These are phyloP conservation scores for Crithidia expoeki DNA, from an alignment of 208 protist species.

Conservation along the genomic window DNA sequence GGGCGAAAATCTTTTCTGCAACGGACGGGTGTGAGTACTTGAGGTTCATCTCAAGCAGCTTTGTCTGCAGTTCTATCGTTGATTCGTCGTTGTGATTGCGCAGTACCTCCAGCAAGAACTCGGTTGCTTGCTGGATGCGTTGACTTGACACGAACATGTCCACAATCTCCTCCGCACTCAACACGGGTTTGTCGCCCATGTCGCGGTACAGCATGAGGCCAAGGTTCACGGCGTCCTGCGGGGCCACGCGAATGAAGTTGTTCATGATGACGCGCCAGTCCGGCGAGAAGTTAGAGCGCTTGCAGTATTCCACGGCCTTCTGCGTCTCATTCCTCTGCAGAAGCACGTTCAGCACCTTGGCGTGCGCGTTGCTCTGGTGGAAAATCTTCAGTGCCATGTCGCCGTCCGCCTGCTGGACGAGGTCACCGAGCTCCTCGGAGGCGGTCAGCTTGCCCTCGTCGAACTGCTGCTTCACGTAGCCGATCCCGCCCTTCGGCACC, in stretches of 20 bases:
- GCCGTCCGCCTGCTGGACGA: conserved; percentile 84
- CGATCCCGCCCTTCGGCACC: conserved; percentile 86
- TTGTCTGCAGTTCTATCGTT: conserved; percentile 97
- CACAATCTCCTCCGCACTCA: conserved; percentile 91
- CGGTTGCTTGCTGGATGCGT: conserved; percentile 96
- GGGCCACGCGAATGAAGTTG: conserved; percentile 91
- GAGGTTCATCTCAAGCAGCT: conserved; percentile 99
- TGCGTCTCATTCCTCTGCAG: conserved; percentile 96
- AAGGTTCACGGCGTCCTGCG: conserved; percentile 93
- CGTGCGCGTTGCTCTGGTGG: conserved; percentile 89
- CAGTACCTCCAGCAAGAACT: conserved; percentile 98
- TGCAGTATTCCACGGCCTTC: conserved; percentile 98
- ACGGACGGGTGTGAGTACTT: conserved; percentile 96
- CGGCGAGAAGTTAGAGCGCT: conserved; percentile 95
- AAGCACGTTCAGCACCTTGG: conserved; percentile 96
- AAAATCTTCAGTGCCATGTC: conserved; percentile 99
- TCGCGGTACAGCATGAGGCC: conserved; percentile 93
- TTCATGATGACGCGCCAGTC: conserved; percentile 96
- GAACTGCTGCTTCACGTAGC: conserved; percentile 98
- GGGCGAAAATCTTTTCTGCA: conserved; percentile 98
- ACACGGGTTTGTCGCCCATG: conserved; percentile 67
- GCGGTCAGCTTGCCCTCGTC: conserved; percentile 98
- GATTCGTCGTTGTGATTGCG: conserved; percentile 91
- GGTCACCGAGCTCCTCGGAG: conserved; percentile 98
- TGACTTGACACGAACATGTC: conserved; percentile 96